phyloP scores from a whole-genome alignment of 2,329 filamentous ascomycete species.

The Sporothrix sp. region DNA sequence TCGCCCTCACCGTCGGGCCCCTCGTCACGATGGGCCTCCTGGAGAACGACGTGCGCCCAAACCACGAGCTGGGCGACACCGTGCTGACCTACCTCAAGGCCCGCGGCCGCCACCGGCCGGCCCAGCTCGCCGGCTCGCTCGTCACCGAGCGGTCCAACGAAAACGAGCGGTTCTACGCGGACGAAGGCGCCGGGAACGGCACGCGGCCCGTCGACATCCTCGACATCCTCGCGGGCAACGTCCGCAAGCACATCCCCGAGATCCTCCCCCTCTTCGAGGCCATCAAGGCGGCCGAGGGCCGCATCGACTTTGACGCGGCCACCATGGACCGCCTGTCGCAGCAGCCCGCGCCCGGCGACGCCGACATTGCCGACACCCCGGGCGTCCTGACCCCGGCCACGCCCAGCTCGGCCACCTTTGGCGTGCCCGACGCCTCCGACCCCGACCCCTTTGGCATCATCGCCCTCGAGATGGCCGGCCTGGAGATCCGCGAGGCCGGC shows the following conservation, averaged over 20 bases:
- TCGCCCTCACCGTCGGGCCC: constrained; percentile 34
- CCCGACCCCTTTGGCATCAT: constrained; percentile 88
- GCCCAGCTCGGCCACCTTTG: constrained; percentile 42
- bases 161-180: constrained; percentile 49
- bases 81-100: constrained; percentile 51
- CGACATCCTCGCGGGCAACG: constrained; percentile 48
- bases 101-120: constrained; percentile 44
- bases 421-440: constrained; percentile 68
- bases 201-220: constrained; percentile 35
- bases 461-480: constrained; percentile 79
- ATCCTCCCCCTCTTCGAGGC: constrained; percentile 62
- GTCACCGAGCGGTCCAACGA: constrained; percentile 48
- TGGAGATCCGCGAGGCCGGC: constrained; percentile 87
- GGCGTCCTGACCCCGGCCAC: constrained; percentile 26
- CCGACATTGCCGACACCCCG: constrained; percentile 39
- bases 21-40: constrained; percentile 47
- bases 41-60: constrained; percentile 38
- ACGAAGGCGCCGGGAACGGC: constrained; percentile 6
- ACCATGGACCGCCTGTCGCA: constrained; percentile 54
- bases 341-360: constrained; percentile 68
- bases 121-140: constrained; percentile 47
- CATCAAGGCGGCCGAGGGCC: constrained; percentile 78
- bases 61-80: constrained; percentile 41
- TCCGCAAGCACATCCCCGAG: constrained; percentile 44
- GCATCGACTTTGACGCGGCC: constrained; percentile 60